Conservation (phyloP, 108 stramenopile genomes). For the Chaetoceros muelleri region DNA sequence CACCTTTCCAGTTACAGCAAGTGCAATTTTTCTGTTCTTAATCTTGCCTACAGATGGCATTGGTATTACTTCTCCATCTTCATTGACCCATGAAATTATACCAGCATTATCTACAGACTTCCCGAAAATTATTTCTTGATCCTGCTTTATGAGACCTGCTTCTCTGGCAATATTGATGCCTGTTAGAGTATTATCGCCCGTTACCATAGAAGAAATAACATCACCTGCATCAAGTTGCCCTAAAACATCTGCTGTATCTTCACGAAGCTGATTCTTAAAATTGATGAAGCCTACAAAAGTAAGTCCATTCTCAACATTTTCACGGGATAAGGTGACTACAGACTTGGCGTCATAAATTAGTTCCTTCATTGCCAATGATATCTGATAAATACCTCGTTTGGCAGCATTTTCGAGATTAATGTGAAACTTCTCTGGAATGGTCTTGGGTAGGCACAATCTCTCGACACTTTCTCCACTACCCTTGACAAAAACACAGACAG, state of each 20-base stretch:
- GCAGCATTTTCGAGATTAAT: constrained; percentile 17
- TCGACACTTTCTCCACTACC: constrained; percentile 42
- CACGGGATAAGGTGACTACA: constrained; percentile 25
- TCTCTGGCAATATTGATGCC: constrained; percentile 45
- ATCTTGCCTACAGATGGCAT: constrained; percentile 5
- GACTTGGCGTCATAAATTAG: constrained; percentile 6
- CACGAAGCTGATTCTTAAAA: constrained; percentile 44
- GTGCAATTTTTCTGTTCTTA: constrained; percentile 6
- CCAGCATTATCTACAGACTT: constrained; percentile 12
- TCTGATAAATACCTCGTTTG: constrained; percentile 41
- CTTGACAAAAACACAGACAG: constrained; percentile 28
- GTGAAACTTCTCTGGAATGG: constrained; percentile 37
- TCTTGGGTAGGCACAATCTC: constrained; percentile 23
- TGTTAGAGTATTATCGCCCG: constrained; percentile 54
- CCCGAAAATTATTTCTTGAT: constrained; percentile 23
- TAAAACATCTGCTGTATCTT: constrained; percentile 40
- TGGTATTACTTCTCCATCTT: constrained; percentile 13
- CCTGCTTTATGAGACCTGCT: constrained; percentile 33
- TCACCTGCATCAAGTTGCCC: constrained; percentile 31
- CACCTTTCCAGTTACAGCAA: constrained; percentile 51
- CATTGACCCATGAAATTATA: constrained; percentile 23
- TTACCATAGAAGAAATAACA: constrained; percentile 36
- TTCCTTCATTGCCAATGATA: constrained; percentile 32
- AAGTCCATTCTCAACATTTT: constrained; percentile 33
- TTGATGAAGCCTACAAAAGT: constrained; percentile 38